Base-by-base conservation (phyloP, 306 rosid genomes). In the Senna tora region DNA sequence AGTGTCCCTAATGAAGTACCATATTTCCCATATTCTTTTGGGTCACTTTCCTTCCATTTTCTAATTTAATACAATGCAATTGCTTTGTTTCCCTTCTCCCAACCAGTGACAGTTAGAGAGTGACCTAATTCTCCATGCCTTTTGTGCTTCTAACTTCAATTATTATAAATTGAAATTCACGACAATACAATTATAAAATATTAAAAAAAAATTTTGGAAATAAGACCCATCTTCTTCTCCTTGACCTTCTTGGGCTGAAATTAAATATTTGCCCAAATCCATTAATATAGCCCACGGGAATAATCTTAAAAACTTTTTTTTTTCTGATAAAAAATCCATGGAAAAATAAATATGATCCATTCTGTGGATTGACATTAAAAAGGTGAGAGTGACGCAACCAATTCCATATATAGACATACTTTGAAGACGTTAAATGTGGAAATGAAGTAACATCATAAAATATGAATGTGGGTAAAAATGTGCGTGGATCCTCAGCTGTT, bases 81-180 rank as follows among this genome's bases (percentile, higher is more conserved):
- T 63, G 45, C 81, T 57, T 30, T 75, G 73, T n/a, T 75, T 75
- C 80, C 79, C 46, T 74, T 69, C 32, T 68, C 66, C 79, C 79
- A 73, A 67, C 75, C 67, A 2, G 11, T 8, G 5, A 34, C 59
- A 50, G 32, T 16, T 60, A 51, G 19, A 28, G 11, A 65, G 50
- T 53, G 60, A 52, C 76, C 77, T 71, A 19, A 56, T 65, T 78
- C 55, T 42, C 10, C 9, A 0, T 45, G 57, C 34, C 70, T 32
- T 16, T 45, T 50, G 17, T 45, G 13, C 58, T 51, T 30, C 41
- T 76, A 36, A 56, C 14, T 32, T 77, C 72, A 22, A 2, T 22
- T 45, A 53, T 28, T 16, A 14, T n/a, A 22, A 1, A 21, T 56
- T 21, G 6, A 25, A 25, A 38, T 16, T 12, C n/a, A n/a, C n/a